These are phyloP conservation scores for Gymnopilus junonius DNA, from an alignment of 768 basidiomycete genomes.

Conservation along the genomic window DNA sequence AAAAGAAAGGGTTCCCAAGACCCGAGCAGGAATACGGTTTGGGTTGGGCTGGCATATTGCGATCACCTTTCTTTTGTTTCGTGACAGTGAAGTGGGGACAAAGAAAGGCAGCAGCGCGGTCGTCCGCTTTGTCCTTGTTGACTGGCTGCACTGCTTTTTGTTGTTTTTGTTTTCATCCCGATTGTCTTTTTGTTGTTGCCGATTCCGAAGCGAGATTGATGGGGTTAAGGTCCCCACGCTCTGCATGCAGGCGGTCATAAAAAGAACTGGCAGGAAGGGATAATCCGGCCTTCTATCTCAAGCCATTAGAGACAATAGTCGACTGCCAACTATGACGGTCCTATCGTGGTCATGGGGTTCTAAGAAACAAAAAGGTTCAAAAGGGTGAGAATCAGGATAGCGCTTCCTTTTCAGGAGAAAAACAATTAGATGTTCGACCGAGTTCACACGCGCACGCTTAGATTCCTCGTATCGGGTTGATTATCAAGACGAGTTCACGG, in stretches of 20 bases:
- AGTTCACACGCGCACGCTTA: constrained; percentile 10
- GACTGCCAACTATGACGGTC: constrained; percentile 8
- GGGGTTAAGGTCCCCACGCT: constrained; percentile 26
- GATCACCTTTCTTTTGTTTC: constrained; percentile 27
- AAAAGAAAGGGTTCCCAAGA: constrained; percentile 24
- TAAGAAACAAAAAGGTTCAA: constrained; percentile 21
- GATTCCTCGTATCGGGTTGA: no score
- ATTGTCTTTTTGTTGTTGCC: constrained; percentile 29
- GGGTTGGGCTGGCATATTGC: constrained; percentile 21
- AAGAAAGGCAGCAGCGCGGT: constrained; percentile 21
- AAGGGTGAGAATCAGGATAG: constrained; percentile 9
- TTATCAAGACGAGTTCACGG: no score
- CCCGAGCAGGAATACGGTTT: constrained; percentile 17
- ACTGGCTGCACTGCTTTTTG: constrained; percentile 26
- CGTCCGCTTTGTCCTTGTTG: constrained; percentile 24
- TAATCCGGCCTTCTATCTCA: constrained; percentile 17
- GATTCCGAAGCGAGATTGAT: constrained; percentile 20
- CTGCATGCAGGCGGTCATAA: constrained; percentile 19
- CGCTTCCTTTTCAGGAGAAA: constrained; percentile 15
- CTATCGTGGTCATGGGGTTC: constrained; percentile 20
- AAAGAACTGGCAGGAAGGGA: constrained; percentile 16
- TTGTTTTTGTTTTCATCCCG: constrained; percentile 27
- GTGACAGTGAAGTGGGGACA: constrained; percentile 21
- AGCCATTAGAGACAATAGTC: constrained; percentile 21
- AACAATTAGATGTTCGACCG: constrained; percentile 18